These are phyloP conservation scores for Penicillium sp. DNA, from an alignment of 2,329 filamentous ascomycete species.

Conservation along the genomic window DNA sequence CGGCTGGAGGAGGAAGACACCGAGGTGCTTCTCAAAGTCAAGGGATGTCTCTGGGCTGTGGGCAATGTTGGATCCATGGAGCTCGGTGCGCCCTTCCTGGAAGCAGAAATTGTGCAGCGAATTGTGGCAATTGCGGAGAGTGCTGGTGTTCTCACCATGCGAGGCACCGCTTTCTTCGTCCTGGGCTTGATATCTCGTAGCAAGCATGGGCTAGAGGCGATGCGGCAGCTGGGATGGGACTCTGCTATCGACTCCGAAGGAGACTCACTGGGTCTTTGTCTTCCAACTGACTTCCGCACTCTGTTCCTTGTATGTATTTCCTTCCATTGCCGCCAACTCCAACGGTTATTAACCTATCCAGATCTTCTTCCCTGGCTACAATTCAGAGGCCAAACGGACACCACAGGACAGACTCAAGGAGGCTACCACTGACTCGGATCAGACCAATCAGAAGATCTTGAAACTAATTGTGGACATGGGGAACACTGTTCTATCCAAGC, in stretches of 20 bases:
- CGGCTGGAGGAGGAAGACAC: slow-evolving; percentile 79
- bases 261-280: slow-evolving; percentile 79
- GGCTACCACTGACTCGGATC: slow-evolving; percentile 61
- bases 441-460: slow-evolving; percentile 69
- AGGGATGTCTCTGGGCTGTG: slow-evolving; percentile 95
- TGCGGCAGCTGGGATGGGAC: slow-evolving; percentile 89
- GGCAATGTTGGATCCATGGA: slow-evolving; percentile 99
- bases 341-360: slow-evolving; percentile 29
- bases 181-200: slow-evolving; percentile 89
- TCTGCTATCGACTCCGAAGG: slow-evolving; percentile 81
- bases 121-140: slow-evolving; percentile 86
- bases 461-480: slow-evolving; percentile 84
- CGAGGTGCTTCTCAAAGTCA: slow-evolving; percentile 87
- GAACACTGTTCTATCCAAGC: slow-evolving; percentile 89
- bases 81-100: slow-evolving; percentile 88
- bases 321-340: not conserved
- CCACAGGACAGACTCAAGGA: slow-evolving; percentile 52
- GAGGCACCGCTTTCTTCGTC: slow-evolving; percentile 96
- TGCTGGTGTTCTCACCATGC: slow-evolving; percentile 85
- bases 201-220: slow-evolving; percentile 84
- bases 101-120: slow-evolving; percentile 79
- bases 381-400: slow-evolving; percentile 43
- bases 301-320: slow-evolving; percentile 67
- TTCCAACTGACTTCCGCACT: slow-evolving; percentile 74
- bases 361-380: slow-evolving; percentile 39